Conservation (phyloP, 1,284 basidiomycete species). For the Sporisorium exsertum region DNA sequence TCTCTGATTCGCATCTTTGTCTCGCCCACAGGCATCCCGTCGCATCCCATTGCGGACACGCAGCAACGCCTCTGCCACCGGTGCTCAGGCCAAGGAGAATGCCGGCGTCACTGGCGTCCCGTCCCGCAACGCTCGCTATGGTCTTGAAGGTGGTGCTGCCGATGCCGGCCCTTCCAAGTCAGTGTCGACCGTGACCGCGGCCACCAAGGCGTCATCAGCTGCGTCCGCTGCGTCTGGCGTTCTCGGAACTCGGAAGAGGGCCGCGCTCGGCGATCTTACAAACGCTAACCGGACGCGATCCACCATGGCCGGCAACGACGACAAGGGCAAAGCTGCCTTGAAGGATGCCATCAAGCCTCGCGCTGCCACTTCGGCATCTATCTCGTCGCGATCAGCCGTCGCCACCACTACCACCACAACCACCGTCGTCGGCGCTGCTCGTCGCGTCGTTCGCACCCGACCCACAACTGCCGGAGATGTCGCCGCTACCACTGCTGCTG, state of each 20-base stretch:
- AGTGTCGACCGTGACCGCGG: constrained; percentile 33
- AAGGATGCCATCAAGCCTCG: constrained; percentile 51
- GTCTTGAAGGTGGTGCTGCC: constrained; percentile 31
- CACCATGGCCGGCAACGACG: constrained; percentile 34
- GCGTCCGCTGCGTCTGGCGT: constrained; percentile 40
- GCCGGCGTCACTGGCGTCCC: constrained; percentile 32
- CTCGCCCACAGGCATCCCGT: constrained; percentile 36
- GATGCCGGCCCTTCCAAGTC: constrained; percentile 54
- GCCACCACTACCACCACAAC: constrained; percentile 28
- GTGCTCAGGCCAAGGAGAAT: constrained; percentile 51
- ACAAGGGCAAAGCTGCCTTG: constrained; percentile 51
- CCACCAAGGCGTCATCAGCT: constrained; percentile 31
- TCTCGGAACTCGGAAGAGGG: constrained; percentile 65
- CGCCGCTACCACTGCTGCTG: constrained; percentile 22
- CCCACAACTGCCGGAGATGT: constrained; percentile 25
- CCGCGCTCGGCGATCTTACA: constrained; percentile 66
- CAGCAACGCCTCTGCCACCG: constrained; percentile 41
- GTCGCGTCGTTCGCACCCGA: constrained; percentile 46
- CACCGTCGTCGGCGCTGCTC: constrained; percentile 41
- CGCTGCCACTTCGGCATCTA: constrained; percentile 31
- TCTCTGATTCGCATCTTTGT: not conserved
- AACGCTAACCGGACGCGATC: constrained; percentile 59
- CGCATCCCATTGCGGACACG: constrained; percentile 52
- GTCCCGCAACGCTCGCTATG: constrained; percentile 33
- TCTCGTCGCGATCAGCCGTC: constrained; percentile 31